Conservation (phyloP, 2,329 filamentous ascomycete genomes). For the Phaeomoniella chlamydospora region DNA sequence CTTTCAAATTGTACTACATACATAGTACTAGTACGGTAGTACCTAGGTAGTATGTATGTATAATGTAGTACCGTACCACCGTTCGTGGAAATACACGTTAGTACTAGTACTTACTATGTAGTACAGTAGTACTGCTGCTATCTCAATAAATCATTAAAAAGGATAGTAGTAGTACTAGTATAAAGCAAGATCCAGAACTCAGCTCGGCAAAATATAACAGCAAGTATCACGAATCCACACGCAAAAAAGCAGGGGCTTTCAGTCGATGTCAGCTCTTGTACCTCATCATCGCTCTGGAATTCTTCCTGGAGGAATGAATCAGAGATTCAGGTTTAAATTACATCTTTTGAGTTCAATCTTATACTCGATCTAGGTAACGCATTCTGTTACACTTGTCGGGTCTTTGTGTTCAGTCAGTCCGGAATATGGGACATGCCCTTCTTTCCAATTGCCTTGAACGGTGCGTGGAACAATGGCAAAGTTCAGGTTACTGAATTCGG, state of each 20-base stretch:
- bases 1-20: too few species aligned
- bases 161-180: too few species aligned
- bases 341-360: background rate
- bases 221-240: background rate
- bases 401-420: too few species aligned
- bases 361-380: background rate
- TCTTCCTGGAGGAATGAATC: background rate
- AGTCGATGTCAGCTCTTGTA: background rate
- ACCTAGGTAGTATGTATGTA: too few species aligned
- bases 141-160: too few species aligned
- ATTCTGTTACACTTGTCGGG: background rate
- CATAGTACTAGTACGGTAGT: too few species aligned
- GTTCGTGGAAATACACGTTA: too few species aligned
- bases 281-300: background rate
- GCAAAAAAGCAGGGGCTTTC: background rate
- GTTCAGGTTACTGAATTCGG: background rate
- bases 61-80: too few species aligned
- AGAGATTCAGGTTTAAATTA: too few species aligned
- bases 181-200: too few species aligned
- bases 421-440: background rate
- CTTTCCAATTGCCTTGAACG: background rate
- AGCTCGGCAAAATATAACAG: background rate
- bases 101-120: too few species aligned
- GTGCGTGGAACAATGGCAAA: background rate
- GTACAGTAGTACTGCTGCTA: too few species aligned